These are phyloP conservation scores for Sarocladiaceae sp. DNA, from an alignment of 2,329 filamentous ascomycete species.

Conservation along the genomic window DNA sequence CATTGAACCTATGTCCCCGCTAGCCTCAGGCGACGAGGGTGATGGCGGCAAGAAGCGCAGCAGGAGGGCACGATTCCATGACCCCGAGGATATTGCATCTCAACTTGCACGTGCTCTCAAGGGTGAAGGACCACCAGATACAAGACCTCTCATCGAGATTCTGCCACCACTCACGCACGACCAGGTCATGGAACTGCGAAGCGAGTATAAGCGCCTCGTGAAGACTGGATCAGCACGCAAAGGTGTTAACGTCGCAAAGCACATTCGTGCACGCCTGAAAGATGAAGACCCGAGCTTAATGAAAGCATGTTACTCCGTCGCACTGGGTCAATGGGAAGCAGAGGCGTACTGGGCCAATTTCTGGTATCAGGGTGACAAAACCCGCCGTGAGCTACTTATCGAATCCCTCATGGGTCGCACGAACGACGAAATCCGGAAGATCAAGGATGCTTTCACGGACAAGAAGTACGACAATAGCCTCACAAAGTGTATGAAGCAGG, in stretches of 20 bases:
- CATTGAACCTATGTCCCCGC: constrained; percentile 48
- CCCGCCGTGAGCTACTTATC: constrained; percentile 82
- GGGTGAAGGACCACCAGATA: constrained; percentile 61
- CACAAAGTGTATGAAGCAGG: constrained; percentile 80
- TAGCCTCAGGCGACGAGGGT: constrained; percentile 40
- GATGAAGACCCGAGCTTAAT: constrained; percentile 72
- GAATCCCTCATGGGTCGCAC: constrained; percentile 87
- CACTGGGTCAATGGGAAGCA: constrained; percentile 84
- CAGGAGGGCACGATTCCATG: constrained; percentile 74
- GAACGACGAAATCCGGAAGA: constrained; percentile 80
- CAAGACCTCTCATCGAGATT: constrained; percentile 72
- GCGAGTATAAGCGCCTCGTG: constrained; percentile 85
- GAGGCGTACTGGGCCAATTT: constrained; percentile 98
- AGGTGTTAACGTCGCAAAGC: constrained; percentile 81
- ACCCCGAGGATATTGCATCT: constrained; percentile 74
- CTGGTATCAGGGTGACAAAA: constrained; percentile 89
- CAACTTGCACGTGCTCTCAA: constrained; percentile 72
- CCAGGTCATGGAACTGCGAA: constrained; percentile 80
- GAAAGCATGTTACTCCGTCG: constrained; percentile 87
- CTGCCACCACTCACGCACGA: constrained; percentile 81
- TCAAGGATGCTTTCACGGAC: constrained; percentile 86
- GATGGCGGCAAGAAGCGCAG: constrained; percentile 39
- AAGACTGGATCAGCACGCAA: constrained; percentile 70
- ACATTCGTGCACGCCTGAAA: constrained; percentile 74
- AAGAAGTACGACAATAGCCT: constrained; percentile 86